These are phyloP conservation scores for Myotisia sp. DNA, from an alignment of 2,329 filamentous ascomycete species.

Conservation along the genomic window DNA sequence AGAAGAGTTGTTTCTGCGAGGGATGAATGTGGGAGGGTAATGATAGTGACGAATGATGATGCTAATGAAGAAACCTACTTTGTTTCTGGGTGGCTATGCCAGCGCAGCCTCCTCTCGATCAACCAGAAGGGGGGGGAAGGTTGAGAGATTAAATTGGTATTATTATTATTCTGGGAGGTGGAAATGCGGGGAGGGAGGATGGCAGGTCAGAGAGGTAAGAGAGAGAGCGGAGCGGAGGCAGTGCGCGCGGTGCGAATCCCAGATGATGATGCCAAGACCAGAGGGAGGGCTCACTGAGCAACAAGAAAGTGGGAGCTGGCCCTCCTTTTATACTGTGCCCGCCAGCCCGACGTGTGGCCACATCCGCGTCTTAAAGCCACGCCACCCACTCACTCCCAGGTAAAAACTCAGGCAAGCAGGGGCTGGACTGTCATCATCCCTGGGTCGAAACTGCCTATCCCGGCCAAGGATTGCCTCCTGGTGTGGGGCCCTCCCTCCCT, in stretches of 20 bases:
- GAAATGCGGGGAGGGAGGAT: not conserved
- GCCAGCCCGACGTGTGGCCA: constrained; percentile 7
- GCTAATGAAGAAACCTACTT: not conserved
- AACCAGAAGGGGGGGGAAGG: not conserved
- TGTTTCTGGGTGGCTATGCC: not conserved
- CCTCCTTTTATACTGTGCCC: constrained; percentile 13
- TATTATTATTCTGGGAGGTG: too few relatives aligned
- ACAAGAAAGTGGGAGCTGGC: constrained; percentile 9
- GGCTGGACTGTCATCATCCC: not conserved
- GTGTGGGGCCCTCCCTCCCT: not conserved
- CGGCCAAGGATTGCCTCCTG: constrained; percentile 4
- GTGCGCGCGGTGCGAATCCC: constrained; percentile 6
- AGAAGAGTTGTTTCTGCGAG: too few relatives aligned
- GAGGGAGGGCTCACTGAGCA: constrained; percentile 7
- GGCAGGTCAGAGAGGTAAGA: not conserved
- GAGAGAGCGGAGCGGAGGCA: constrained; percentile 1
- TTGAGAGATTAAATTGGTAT: not conserved
- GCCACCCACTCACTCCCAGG: constrained; percentile 6
- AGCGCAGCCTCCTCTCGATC: too few relatives aligned
- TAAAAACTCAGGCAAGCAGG: constrained; percentile 4
- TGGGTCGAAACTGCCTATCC: constrained; percentile 7
- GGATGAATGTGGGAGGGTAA: too few relatives aligned
- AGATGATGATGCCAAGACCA: constrained; percentile 13
- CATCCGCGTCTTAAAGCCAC: constrained; percentile 6
- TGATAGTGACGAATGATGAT: not conserved